Conservation (phyloP, 345 rosid genomes). For the Aurinia saxatilis region DNA sequence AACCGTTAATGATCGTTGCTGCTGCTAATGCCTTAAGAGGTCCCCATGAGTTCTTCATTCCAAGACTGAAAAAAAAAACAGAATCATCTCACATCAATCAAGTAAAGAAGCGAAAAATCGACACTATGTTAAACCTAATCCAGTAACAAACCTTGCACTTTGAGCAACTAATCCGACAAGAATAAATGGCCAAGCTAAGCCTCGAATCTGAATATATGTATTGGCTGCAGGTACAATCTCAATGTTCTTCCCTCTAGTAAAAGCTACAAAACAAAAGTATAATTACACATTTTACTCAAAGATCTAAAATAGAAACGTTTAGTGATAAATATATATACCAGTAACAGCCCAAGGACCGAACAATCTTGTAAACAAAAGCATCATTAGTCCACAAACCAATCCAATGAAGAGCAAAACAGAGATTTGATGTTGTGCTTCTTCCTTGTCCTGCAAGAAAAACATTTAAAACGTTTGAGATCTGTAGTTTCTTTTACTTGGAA, state of each 20-base stretch:
- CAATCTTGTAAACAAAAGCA: slow-evolving; percentile 69
- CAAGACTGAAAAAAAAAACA: slow-evolving; percentile 70
- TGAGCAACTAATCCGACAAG: slow-evolving; percentile 96
- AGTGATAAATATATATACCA: slow-evolving; percentile 37
- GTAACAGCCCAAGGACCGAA: slow-evolving; percentile 68
- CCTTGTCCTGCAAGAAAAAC: slow-evolving; percentile 47
- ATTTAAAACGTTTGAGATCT: not conserved
- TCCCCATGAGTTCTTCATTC: slow-evolving; percentile 95
- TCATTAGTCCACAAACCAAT: slow-evolving; percentile 62
- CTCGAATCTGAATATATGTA: slow-evolving; percentile 87
- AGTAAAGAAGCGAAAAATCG: not conserved
- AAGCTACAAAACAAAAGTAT: slow-evolving; percentile 41
- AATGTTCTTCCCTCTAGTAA: slow-evolving; percentile 63
- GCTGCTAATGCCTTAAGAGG: slow-evolving; percentile 89
- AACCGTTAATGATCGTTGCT: slow-evolving; percentile 66
- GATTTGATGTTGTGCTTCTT: slow-evolving; percentile 78
- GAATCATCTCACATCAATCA: slow-evolving; percentile 28
- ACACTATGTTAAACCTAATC: not conserved
- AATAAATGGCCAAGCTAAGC: slow-evolving; percentile 85
- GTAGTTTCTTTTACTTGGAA: not conserved
- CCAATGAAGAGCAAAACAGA: slow-evolving; percentile 69
- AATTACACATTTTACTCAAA: not conserved
- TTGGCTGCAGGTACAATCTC: slow-evolving; percentile 78
- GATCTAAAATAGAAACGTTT: not conserved
- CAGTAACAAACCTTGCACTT: slow-evolving; percentile 70